phyloP scores from a whole-genome alignment of 1,139 yeast species.

The Yamadazyma jaroonii region DNA sequence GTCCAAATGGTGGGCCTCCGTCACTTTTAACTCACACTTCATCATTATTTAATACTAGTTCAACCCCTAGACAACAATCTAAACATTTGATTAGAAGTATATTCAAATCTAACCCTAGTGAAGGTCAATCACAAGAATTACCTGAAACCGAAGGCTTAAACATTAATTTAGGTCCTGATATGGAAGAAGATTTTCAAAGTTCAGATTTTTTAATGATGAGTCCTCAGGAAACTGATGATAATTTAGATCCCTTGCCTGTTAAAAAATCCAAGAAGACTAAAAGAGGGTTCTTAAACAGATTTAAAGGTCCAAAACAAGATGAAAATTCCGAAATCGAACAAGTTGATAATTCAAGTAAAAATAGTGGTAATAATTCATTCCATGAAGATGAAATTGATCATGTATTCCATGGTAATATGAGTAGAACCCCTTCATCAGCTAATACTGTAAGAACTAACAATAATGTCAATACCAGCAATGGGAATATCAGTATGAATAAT shows the following conservation, averaged over 20 bases:
- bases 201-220: constrained; percentile 20
- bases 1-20: constrained; percentile 14
- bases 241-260: constrained; percentile 13
- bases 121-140: neutral
- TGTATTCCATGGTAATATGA: constrained; percentile 11
- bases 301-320: constrained; percentile 27
- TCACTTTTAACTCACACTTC: constrained; percentile 17
- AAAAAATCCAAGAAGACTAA: constrained; percentile 33
- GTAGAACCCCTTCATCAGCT: constrained; percentile 26
- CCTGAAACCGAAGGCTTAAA: neutral
- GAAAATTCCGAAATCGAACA: constrained; percentile 6
- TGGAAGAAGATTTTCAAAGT: constrained; percentile 3
- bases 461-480: constrained; percentile 9
- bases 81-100: constrained; percentile 42
- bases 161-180: constrained; percentile 3
- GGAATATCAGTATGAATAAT: neutral
- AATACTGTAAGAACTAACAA: constrained; percentile 17
- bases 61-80: constrained; percentile 22
- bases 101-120: constrained; percentile 28
- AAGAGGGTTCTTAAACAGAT: constrained; percentile 40
- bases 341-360: constrained; percentile 11
- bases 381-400: constrained; percentile 10
- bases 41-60: constrained; percentile 6
- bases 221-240: constrained; percentile 23
- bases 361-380: constrained; percentile 12